Percentiles rank a stretch among this genome's conserved stretches.
These are phyloP conservation scores for Chrysanthemum lavandulifolium DNA, from an alignment of 129 eudicot genomes.

Conservation along the genomic window DNA sequence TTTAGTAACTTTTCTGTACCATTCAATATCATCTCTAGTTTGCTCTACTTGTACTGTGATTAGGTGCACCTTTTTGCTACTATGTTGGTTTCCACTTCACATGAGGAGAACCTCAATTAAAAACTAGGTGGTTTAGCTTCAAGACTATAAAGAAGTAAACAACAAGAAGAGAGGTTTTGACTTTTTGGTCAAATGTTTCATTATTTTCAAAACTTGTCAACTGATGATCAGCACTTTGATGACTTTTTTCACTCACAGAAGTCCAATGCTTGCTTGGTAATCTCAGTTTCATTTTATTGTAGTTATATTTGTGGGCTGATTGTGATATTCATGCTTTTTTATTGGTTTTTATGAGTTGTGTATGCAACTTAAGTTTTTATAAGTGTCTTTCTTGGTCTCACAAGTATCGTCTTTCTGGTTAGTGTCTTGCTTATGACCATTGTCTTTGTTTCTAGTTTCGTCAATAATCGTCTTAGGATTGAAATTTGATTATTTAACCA, in stretches of 20 bases:
- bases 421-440: neutral
- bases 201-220: constrained; percentile 49
- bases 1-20: too few species aligned
- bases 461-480: neutral
- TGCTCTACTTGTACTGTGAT: constrained; percentile 9
- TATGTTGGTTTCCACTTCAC: neutral
- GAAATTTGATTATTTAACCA: neutral
- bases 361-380: neutral
- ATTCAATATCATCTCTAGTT: neutral
- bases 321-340: neutral
- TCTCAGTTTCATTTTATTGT: neutral
- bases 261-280: constrained; percentile 50
- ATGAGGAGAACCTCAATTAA: constrained; percentile 4
- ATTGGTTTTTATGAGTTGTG: neutral
- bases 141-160: neutral
- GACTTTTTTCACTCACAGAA: constrained; percentile 52
- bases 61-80: constrained; percentile 6
- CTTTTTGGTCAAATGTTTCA: constrained; percentile 49
- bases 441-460: neutral
- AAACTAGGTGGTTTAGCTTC: constrained; percentile 14
- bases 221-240: constrained; percentile 50
- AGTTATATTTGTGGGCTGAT: neutral
- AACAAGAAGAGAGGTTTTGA: constrained; percentile 8
- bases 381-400: too few species aligned
- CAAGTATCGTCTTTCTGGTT: neutral